Evolutionary conservation across 2,329 filamentous ascomycete species (phyloP), one percentile per base, ranked within the genome.

Genomic region (Nemania diffusa): DNA sequence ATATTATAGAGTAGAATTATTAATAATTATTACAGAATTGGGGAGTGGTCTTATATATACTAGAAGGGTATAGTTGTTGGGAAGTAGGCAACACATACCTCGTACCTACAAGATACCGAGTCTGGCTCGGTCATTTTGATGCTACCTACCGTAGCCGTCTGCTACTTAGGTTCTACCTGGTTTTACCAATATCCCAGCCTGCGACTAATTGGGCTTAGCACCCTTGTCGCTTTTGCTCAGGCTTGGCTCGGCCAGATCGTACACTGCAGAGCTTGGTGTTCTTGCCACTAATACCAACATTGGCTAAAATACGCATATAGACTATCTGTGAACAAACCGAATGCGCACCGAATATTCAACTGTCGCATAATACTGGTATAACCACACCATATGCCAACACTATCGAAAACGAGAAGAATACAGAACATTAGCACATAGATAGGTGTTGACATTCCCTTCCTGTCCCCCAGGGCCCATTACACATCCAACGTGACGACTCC

Each of bases 401-500:
- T 50, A 50, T 50, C 46, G 46, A 50, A 26, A 50, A 50, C 46
- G 46, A 26, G 46, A 50, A 26, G 46, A 50, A 50, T 50, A 50
- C 46, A 50, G 46, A 50, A 50, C 46, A 50, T 24, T 50, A 50
- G 46, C 46, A 26, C n/a, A 50, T 20, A 50, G 46, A 20, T 50
- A 20, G n/a, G n/a, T n/a, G n/a, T n/a, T 50, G 46, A 50, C 46
- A 50, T 20, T 26, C 46, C 42, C 46, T 50, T 50, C 46, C 46
- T 50, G 46, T 50, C n/a, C n/a, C n/a, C n/a, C n/a, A n/a, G n/a
- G n/a, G n/a, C 46, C 46, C 22, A 13, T 34, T 34, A 52, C 48
- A 32, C 48, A 52, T 52, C 48, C 48, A 52, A 52, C 48, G 48
- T 32, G 48, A 52, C 26, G 48, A 52, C 48, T 52, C 48, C 48